Evolutionary conservation across 1,139 yeast species (phyloP).

Genomic region (Suhomyces bribrorum): DNA sequence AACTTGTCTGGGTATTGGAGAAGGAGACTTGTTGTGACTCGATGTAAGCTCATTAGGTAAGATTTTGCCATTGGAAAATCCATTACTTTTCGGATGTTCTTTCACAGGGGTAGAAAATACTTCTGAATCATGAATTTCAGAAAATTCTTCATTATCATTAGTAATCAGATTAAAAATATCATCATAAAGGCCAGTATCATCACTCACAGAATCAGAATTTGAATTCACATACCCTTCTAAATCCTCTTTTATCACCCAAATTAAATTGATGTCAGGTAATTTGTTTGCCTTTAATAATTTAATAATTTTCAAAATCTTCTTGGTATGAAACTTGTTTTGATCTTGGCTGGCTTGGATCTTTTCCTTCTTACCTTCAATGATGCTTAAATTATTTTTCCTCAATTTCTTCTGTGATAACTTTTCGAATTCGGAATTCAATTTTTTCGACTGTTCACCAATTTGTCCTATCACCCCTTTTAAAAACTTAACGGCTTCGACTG

Average conservation of each 20-base stretch:
- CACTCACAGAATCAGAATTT: conserved; percentile 38
- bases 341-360: conserved; percentile 40
- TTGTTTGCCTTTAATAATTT: conserved; percentile 32
- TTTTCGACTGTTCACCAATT: conserved; percentile 35
- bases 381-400: conserved; percentile 40
- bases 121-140: conserved; percentile 16
- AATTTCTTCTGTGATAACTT: conserved; percentile 43
- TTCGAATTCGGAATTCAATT: conserved; percentile 36
- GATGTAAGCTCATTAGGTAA: conserved; percentile 6
- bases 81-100: conserved; percentile 5
- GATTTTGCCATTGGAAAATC: conserved; percentile 3
- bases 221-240: conserved; percentile 41
- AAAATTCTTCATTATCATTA: conserved; percentile 16
- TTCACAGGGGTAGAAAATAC: conserved; percentile 14
- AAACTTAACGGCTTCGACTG: conserved; percentile 29
- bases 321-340: conserved; percentile 42
- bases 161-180: conserved; percentile 35
- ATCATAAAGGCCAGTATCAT: conserved; percentile 45
- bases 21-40: conserved; percentile 9
- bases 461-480: conserved; percentile 16
- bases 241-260: conserved; percentile 43
- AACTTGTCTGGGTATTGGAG: conserved; percentile 15
- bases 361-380: conserved; percentile 45
- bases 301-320: conserved; percentile 37
- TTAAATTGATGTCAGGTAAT: conserved; percentile 35